Evolutionary conservation across 176 grass and related monocot genomes (phyloP).

Genomic region (Hordeum marinum): DNA sequence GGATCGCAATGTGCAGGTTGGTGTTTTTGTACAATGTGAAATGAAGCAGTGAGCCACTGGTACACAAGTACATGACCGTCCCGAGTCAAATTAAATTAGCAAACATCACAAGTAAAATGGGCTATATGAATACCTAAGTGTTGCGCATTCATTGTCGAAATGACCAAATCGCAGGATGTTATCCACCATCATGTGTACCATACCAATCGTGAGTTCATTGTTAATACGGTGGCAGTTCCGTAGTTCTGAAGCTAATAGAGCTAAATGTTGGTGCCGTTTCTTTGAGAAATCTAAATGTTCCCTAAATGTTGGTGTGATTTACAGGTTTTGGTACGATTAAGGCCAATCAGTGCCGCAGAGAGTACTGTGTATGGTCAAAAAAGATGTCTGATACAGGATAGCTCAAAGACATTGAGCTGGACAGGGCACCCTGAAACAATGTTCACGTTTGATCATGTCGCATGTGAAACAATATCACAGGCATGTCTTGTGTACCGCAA

Average conservation of each 20-base stretch:
- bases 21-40: background rate
- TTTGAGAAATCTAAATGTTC: background rate
- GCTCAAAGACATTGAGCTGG: slow-evolving; percentile 73
- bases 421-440: slow-evolving; percentile 66
- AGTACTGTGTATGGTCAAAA: slow-evolving; percentile 38
- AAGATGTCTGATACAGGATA: slow-evolving; percentile 83
- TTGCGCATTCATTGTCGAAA: background rate
- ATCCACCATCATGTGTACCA: background rate
- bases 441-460: slow-evolving; percentile 90
- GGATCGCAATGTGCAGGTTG: slow-evolving; percentile 90
- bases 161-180: background rate
- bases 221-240: background rate
- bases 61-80: background rate
- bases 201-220: background rate
- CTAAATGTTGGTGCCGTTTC: background rate
- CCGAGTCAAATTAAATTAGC: background rate
- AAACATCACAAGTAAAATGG: background rate
- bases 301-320: background rate
- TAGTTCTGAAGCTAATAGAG: background rate
- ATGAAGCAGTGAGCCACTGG: background rate
- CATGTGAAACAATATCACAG: slow-evolving; percentile 85
- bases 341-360: slow-evolving; percentile 62
- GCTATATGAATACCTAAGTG: background rate
- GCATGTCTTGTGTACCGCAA: slow-evolving; percentile 26
- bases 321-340: slow-evolving; percentile 68